Evolutionary conservation across 108 stramenopile genomes (phyloP).

Genomic region (Aureococcus anophagefferens): DNA sequence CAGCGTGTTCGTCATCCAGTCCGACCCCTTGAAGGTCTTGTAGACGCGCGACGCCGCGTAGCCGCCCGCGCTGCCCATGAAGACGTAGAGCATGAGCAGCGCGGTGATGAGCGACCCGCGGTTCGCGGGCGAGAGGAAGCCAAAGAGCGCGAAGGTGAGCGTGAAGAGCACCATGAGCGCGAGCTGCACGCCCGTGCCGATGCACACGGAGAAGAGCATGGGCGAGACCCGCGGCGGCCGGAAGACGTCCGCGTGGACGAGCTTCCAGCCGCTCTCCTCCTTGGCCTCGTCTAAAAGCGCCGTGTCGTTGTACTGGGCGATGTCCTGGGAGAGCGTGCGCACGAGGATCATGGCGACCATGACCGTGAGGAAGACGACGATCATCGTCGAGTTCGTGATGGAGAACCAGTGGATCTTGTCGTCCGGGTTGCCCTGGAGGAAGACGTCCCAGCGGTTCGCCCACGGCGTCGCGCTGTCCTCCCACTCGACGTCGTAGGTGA

Average conservation of each 20-base stretch:
- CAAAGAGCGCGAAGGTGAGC: constrained; percentile 83
- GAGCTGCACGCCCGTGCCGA: constrained; percentile 84
- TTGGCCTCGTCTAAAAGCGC: constrained; percentile 49
- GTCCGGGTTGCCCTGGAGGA: constrained; percentile 76
- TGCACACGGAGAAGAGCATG: constrained; percentile 67
- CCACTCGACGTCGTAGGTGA: constrained; percentile 93
- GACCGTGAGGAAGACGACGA: constrained; percentile 91
- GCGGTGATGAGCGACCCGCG: constrained; percentile 91
- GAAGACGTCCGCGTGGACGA: constrained; percentile 94
- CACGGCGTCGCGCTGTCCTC: constrained; percentile 65
- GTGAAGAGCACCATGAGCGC: constrained; percentile 69
- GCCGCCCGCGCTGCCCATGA: constrained; percentile 84
- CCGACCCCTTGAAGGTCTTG: constrained; percentile 79
- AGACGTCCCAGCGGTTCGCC: constrained; percentile 98
- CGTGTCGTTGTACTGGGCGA: constrained; percentile 85
- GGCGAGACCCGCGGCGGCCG: constrained; percentile 76
- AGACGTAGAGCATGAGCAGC: constrained; percentile 84
- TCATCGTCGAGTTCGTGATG: constrained; percentile 96
- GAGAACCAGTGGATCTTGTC: constrained; percentile 98
- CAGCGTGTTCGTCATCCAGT: constrained; percentile 67
- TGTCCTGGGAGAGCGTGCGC: constrained; percentile 86
- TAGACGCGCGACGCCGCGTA: constrained; percentile 83
- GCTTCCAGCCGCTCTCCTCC: constrained; percentile 97
- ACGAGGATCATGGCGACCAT: constrained; percentile 92
- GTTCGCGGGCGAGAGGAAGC: constrained; percentile 88